phyloP scores from a whole-genome alignment of 179 eudicot genomes.

The Nepenthes alata region DNA sequence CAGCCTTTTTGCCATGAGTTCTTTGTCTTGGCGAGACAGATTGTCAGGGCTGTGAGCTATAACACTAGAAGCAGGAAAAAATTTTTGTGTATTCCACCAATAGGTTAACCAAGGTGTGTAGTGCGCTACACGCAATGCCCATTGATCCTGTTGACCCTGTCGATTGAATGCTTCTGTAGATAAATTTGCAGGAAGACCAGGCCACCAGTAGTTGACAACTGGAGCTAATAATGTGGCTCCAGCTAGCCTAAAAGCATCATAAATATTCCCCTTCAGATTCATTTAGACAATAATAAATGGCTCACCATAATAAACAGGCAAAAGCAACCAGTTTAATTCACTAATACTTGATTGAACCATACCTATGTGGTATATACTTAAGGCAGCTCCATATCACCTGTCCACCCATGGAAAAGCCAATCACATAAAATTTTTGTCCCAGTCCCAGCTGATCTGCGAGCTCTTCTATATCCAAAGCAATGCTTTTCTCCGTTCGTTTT shows the following conservation, averaged over 20 bases:
- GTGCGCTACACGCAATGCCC: constrained; percentile 25
- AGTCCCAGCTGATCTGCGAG: constrained; percentile 13
- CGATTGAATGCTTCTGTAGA: constrained; percentile 9
- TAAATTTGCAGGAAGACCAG: constrained; percentile 23
- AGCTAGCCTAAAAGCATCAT: constrained; percentile 18
- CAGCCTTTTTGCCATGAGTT: constrained; percentile 4
- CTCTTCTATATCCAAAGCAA: constrained; percentile 14
- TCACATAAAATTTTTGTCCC: constrained; percentile 11
- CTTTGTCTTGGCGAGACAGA: constrained; percentile 18
- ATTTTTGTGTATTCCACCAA: constrained; percentile 49
- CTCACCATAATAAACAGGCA: background rate
- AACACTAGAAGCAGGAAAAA: constrained; percentile 21
- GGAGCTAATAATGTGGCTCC: constrained; percentile 37
- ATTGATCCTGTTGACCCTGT: constrained; percentile 18
- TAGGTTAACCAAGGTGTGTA: constrained; percentile 34
- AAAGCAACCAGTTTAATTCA: background rate
- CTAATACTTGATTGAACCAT: background rate
- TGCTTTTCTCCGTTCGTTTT: constrained; percentile 7
- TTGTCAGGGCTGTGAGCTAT: constrained; percentile 13
- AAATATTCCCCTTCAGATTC: background rate
- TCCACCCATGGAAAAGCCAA: constrained; percentile 16
- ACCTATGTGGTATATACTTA: constrained; percentile 14
- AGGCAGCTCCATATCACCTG: constrained; percentile 16
- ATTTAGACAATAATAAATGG: background rate
- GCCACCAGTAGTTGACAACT: constrained; percentile 25